Conservation (phyloP, 441 rosid species). For the Oxalis stricta region DNA sequence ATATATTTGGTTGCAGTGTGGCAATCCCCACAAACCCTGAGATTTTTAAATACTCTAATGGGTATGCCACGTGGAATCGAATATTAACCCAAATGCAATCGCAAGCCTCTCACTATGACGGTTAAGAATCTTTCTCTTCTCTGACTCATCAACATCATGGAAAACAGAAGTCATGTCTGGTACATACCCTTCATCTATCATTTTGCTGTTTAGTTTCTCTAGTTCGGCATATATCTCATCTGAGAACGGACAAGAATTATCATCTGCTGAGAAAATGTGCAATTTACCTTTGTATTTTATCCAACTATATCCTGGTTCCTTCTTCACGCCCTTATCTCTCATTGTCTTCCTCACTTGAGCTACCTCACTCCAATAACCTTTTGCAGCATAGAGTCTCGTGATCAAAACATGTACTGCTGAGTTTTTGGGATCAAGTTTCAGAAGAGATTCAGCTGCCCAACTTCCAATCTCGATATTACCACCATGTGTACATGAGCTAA, state of each 20-base stretch:
- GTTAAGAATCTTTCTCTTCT: constrained; percentile 71
- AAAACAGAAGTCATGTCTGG: constrained; percentile 65
- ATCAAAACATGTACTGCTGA: constrained; percentile 73
- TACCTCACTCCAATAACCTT: constrained; percentile 57
- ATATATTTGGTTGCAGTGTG: constrained; percentile 78
- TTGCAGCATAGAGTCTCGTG: constrained; percentile 61
- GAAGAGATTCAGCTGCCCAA: constrained; percentile 78
- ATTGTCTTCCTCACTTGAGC: constrained; percentile 53
- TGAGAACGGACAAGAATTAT: constrained; percentile 52
- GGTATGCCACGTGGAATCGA: constrained; percentile 56
- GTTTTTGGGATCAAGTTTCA: constrained; percentile 59
- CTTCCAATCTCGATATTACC: constrained; percentile 62
- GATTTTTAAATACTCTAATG: constrained; percentile 65
- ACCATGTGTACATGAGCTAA: constrained; percentile 69
- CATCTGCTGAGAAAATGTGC: constrained; percentile 72
- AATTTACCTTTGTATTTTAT: constrained; percentile 60
- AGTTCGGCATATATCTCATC: constrained; percentile 64
- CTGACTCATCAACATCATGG: constrained; percentile 63
- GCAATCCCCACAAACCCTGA: constrained; percentile 85
- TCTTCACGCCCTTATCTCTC: constrained; percentile 59
- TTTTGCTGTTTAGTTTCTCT: constrained; percentile 38
- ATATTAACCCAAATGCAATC: constrained; percentile 76
- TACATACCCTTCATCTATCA: constrained; percentile 57
- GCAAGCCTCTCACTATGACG: constrained; percentile 89
- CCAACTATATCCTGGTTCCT: constrained; percentile 95